These are phyloP conservation scores for Elongisporangium senticosum DNA, from an alignment of 352 stramenopile species.

Conservation along the genomic window DNA sequence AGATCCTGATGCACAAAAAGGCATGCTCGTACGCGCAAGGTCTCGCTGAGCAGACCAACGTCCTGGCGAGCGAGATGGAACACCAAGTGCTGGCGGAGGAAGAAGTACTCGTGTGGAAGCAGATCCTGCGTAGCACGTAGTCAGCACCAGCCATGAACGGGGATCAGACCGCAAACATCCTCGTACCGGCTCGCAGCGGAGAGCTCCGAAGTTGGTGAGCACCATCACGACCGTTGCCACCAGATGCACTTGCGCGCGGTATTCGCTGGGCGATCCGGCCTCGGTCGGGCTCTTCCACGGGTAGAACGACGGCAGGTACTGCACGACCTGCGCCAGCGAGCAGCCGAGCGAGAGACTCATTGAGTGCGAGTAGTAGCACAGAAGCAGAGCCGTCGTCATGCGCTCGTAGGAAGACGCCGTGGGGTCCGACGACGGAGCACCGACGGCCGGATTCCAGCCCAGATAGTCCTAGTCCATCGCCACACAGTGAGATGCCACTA, in stretches of 20 bases:
- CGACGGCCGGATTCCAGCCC: slow-evolving; percentile 70
- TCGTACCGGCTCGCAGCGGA: slow-evolving; percentile 62
- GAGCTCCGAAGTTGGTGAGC: slow-evolving; percentile 72
- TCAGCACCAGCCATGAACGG: slow-evolving; percentile 4
- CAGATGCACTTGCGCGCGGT: slow-evolving; percentile 77
- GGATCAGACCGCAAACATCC: background rate
- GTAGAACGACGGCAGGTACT: slow-evolving; percentile 69
- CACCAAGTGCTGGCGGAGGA: slow-evolving; percentile 79
- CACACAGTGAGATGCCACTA: background rate
- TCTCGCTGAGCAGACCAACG: slow-evolving; percentile 59
- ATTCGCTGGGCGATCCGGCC: slow-evolving; percentile 47
- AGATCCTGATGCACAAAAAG: background rate
- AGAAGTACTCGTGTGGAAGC: slow-evolving; percentile 89
- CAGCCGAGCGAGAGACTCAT: slow-evolving; percentile 63
- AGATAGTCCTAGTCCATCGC: slow-evolving; percentile 51
- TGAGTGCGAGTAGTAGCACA: slow-evolving; percentile 60
- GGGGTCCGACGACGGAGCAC: slow-evolving; percentile 26
- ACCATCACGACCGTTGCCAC: slow-evolving; percentile 85
- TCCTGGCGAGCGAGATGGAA: slow-evolving; percentile 76
- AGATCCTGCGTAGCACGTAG: slow-evolving; percentile 46
- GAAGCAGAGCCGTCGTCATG: slow-evolving; percentile 60
- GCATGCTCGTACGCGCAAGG: slow-evolving; percentile 38
- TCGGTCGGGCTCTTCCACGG: slow-evolving; percentile 76
- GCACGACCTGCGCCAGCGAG: slow-evolving; percentile 60
- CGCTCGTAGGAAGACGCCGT: slow-evolving; percentile 41